Base-by-base conservation (phyloP, 2,329 filamentous ascomycete species). In the Ceratocystiopsis brevicomis region DNA sequence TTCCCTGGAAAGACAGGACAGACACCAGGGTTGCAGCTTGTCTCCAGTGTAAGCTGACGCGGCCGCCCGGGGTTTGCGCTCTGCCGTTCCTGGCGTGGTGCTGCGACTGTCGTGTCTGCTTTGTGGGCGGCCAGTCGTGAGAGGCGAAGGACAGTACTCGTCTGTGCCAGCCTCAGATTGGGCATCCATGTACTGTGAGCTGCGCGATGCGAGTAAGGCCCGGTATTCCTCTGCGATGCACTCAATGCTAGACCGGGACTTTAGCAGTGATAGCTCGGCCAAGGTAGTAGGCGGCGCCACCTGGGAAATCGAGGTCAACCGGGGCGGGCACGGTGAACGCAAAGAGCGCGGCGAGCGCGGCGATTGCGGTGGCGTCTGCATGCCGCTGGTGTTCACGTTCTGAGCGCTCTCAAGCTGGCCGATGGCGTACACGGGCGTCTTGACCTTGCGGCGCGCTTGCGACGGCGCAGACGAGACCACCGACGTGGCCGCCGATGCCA, bases 211-310 rank as follows among this genome's bases (percentile, higher is more conserved):
- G 4, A 71, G 55, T 2, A 71, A 50, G 2, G 63, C 62, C 16
- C 59, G 59, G 47, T 72, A 72, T 43, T 70, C 66, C 38, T 69
- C 64, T 18, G 68, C 68, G 33, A 71, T 65, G 36, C 60, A 54
- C 43, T 71, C 66, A 33, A 64, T 62, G 49, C 61, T 67, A 1
- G 56, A 59, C 48, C 61, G 43, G 38, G 47, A 47, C 43, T 47
- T 39, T 17, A 50, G 41, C 19, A 45, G 45, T 9, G 34, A 17
- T 17, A 48, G 45, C 41, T 48, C 45, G n/a, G 45, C 45, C 25
- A 30, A 30, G 6, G 25, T 2, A 2, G 25, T 11, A 10, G 25
- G 6, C 25, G 25, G 25, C 2, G 10, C 25, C 6, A 11, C 25
- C 25, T 11, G 25, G 25, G 10, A 6, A 2, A 8, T 11, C 25